Evolutionary conservation across 2,329 filamentous ascomycete species (phyloP), one percentile per base, ranked within the genome.

Genomic region (Ophiosphaerella herpotricha): DNA sequence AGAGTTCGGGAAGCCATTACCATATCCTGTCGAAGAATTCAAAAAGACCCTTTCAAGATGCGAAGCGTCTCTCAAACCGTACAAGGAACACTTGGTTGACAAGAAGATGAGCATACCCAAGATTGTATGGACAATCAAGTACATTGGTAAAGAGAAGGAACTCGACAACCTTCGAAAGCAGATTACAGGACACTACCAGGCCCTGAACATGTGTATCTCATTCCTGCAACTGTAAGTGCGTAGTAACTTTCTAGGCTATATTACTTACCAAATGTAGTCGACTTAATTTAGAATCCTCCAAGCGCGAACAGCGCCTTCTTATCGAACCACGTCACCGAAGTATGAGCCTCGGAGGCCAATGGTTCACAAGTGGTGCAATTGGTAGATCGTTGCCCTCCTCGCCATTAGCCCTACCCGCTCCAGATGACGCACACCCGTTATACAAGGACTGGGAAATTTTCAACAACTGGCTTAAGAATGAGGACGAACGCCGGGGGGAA

Each of bases 81-180:
- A 70, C 45, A 53, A 59, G 6, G 61, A 63, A 12, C 57, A 70
- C 34, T 52, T 71, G 6, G 60, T 71, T 16, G 68, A 69, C 46
- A 64, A 57, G 47, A 66, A 55, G 50, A 71, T 69, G 64, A 60
- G 56, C 5, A n/a, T 64, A 9, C 63, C 58, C 41, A 71, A 69
- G 43, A 53, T 70, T 29, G 36, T 60, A 7, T 69, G 64, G 26
- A 69, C 61, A 6, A 61, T 71, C 45, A 61, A 60, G 41, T 71
- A 67, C 31, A 71, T 71, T 42, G 66, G 66, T 1, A 69, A 66
- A 52, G 67, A 71, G 50, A 70, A 67, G 34, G 67, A 71, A 42
- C 63, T 71, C 13, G 61, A 67, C 21, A 57, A 60, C 2, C 46
- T 70, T 21, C 54, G 66, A 8, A 65, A 63, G 39, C 58, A 65